Evolutionary conservation across 306 rosid genomes (phyloP), one percentile per base, ranked within the genome.

Genomic region (Vicia faba): DNA sequence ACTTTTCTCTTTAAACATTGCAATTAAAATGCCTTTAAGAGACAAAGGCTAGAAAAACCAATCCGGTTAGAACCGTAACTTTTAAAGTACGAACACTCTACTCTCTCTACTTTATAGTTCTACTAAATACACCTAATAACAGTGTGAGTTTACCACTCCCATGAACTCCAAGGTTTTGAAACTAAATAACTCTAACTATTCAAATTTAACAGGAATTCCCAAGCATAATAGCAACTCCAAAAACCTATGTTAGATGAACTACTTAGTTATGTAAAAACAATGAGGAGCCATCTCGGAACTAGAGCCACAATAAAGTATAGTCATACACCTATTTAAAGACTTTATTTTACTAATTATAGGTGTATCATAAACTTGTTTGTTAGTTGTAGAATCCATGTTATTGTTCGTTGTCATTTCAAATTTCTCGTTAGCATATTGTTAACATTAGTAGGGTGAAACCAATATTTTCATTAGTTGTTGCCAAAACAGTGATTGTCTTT

Each of bases 211-310:
- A 15, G 71, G 61, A 50, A 33, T 12, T 9, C 49, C 71, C 36
- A 50, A 50, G 61, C 35, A 35, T 38, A n/a, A 11, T 35, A 0
- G 8, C 55, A 54, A 18, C 58, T 31, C 16, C 11, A 49, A 61
- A 44, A 36, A 48, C 31, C 61, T 23, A 23, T n/a, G 60, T 41
- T 7, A 20, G 49, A 28, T 8, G 39, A 18, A 41, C 70, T 14
- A 15, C 70, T 72, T 59, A 11, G 69, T 66, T 38, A 45, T 40
- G 39, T 53, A 40, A 16, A 72, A 39, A 18, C 56, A 63, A 50
- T 4, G 7, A 39, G 43, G 12, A 23, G 13, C 43, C 55, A 4
- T 50, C 54, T 72, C 11, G 8, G 11, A 49, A 55, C 51, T 39
- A 7, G 53, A 50, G 49, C 44, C 13, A 60, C 61, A 36, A 26